Base-by-base conservation (phyloP, 2,329 filamentous ascomycete genomes). In the Colletotrichum tropicale region DNA sequence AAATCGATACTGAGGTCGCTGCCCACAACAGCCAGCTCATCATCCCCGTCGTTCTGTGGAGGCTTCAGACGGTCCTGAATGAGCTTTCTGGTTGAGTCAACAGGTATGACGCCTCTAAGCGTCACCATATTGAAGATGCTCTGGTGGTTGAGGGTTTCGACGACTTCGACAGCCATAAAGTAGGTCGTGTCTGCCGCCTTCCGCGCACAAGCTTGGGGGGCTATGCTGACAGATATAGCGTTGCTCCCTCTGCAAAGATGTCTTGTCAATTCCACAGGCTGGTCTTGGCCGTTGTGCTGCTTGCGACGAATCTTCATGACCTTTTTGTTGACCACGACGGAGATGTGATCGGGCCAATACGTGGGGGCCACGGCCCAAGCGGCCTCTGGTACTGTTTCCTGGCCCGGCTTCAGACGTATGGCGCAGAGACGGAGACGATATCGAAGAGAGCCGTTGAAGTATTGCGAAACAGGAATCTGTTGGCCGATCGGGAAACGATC, bases 231-330 rank as follows among this genome's bases (percentile, higher is more conserved):
- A 6, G 88, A 85, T 4, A 98, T 81, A 1, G 80, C 82, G 80
- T 98, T 98, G 8, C 82, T 80, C 0, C 94, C 95, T 18, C 84
- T 78, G 10, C 80, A 81, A 7, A 98, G 78, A 24, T 85, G 75
- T 12, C 90, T 82, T 1, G 95, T 96, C 28, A 98, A 86, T 78
- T 98, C 95, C 8, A 94, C 86, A 0, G 96, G 93, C 10, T 95
- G 83, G 79, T 98, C 94, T 78, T 93, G 94, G 13, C 93, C 93
- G 80, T 96, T 90, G 76, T 97, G 93, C 1, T 91, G 83, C 79
- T 94, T 95, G 32, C 94, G 90, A 55, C 93, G 90, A 12, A 91
- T 82, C 28, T 87, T 86, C 18, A 95, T 82, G 13, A 91, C 86
- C 1, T 84, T 81, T 0, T 83, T 87, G 79, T 98, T 98, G 76